Evolutionary conservation across 441 rosid species (phyloP), one percentile per base, ranked within the genome.

Genomic region (Kokia cookei): DNA sequence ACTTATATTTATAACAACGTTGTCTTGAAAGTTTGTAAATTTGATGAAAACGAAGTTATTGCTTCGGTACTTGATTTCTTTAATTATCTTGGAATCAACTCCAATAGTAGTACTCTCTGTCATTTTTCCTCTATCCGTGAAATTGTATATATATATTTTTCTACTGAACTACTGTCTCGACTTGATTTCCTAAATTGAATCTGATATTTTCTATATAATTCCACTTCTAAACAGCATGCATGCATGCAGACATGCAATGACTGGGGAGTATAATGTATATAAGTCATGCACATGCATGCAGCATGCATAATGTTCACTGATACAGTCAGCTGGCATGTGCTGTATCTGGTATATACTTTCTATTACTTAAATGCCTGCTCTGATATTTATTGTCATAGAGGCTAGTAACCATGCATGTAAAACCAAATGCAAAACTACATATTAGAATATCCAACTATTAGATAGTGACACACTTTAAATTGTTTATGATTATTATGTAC

Each of bases 51-150:
- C 55, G 54, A 73, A 42, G 63, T 32, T 0, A 5, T 32, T 32
- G 6, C 1, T 32, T 32, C 5, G 4, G 5, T 5, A 32, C 1
- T 5, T 32, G 1, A 12, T 47, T 47, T 47, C 50, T 12, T 12
- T 7, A 47, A 35, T 74, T 26, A 4, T 55, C 58, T 55, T 42
- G 72, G 65, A 65, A 65, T 74, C 59, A 74, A 65, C 77, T 42
- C 22, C 57, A 65, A 0, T 45, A 0, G 29, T n/a, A 6, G 29
- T n/a, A 6, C n/a, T 64, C 17, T 7, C 1, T 27, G 37, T 53
- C 5, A 32, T 5, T 37, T 10, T 8, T 5, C n/a, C 17, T 15
- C 14, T 14, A 0, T 35, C 40, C 22, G 32, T 15, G 15, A 32
- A 32, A 32, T 5, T 1, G 6, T 6, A 32, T 32, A 0, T 32